These are phyloP conservation scores for Xylaria longipes DNA, from an alignment of 495 filamentous ascomycete species.

Conservation along the genomic window DNA sequence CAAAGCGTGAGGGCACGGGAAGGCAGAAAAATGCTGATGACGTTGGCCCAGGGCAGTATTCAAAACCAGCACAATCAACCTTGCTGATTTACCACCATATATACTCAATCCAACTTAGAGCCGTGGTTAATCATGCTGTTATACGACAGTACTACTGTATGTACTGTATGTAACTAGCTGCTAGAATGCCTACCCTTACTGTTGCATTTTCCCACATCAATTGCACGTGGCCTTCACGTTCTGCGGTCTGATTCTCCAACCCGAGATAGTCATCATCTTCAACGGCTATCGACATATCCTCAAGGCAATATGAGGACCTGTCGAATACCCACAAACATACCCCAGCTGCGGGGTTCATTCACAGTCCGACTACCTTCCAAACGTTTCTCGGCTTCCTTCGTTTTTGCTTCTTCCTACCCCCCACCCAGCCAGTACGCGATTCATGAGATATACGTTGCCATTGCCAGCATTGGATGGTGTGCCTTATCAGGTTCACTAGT, in stretches of 20 bases:
- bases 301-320: neutral
- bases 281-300: neutral
- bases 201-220: neutral
- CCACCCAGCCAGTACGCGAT: slow-evolving; percentile 10
- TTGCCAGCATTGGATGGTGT: neutral
- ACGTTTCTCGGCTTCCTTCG: neutral
- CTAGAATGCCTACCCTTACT: neutral
- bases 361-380: neutral
- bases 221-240: neutral
- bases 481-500: neutral
- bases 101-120: neutral
- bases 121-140: neutral
- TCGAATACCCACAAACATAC: neutral
- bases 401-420: neutral
- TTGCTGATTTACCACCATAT: neutral
- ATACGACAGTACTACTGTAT: neutral
- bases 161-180: neutral
- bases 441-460: neutral
- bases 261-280: neutral
- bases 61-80: neutral
- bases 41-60: neutral
- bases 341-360: neutral
- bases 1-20: no score
- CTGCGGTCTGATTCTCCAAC: neutral
- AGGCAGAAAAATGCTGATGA: neutral